phyloP scores from a whole-genome alignment of 495 filamentous ascomycete species.

The Astrocystis sublimbata region DNA sequence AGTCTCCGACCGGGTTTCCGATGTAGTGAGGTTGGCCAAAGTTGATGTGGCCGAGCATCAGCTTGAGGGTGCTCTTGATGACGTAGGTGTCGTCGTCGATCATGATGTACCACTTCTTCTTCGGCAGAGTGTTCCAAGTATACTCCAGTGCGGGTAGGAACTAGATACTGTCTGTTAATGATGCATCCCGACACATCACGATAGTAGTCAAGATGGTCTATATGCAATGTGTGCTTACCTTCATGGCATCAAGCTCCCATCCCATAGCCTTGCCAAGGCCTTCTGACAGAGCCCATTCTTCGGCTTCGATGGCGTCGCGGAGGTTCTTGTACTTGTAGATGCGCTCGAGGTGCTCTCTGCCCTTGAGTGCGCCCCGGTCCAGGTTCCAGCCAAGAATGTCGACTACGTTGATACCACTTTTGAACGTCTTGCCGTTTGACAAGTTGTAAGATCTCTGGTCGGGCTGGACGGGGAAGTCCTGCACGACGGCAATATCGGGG shows the following conservation, averaged over 20 bases:
- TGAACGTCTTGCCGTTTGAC: constrained; percentile 29
- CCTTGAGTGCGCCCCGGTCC: constrained; percentile 24
- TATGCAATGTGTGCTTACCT: constrained; percentile 33
- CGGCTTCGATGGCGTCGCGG: constrained; percentile 35
- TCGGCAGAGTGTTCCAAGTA: constrained; percentile 39
- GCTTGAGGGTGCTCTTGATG: constrained; percentile 40
- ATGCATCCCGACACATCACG: neutral
- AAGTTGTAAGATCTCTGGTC: constrained; percentile 26
- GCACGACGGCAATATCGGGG: constrained; percentile 41
- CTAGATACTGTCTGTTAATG: constrained; percentile 25
- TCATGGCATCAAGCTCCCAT: constrained; percentile 53
- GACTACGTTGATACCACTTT: constrained; percentile 19
- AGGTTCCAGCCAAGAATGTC: constrained; percentile 41
- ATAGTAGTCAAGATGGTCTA: too few species aligned
- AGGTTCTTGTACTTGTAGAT: constrained; percentile 41
- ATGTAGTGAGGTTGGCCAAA: constrained; percentile 42
- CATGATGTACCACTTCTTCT: constrained; percentile 53
- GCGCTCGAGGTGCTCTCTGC: constrained; percentile 29
- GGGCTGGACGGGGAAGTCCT: constrained; percentile 38
- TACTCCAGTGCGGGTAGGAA: constrained; percentile 47
- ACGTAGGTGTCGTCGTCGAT: constrained; percentile 52
- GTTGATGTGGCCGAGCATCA: constrained; percentile 44
- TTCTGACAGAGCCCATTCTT: constrained; percentile 37
- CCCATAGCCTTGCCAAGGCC: constrained; percentile 39
- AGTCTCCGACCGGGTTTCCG: constrained; percentile 54